These are phyloP conservation scores for Achlya hypogyna DNA, from an alignment of 352 stramenopile species.

Conservation along the genomic window DNA sequence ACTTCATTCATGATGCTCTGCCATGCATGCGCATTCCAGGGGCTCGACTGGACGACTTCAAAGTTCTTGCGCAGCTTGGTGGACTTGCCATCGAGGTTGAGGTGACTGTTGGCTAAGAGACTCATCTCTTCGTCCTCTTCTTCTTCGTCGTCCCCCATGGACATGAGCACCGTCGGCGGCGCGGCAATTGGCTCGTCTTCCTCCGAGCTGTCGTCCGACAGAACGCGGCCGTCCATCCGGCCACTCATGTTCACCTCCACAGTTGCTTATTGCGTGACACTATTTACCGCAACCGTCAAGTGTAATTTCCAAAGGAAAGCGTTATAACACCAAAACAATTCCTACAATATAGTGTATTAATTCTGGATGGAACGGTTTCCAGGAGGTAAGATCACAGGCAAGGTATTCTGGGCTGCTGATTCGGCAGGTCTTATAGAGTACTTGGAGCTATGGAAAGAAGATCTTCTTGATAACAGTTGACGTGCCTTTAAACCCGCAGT, in stretches of 20 bases:
- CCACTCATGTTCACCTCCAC: conserved; percentile 3
- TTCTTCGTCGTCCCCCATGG: conserved; percentile 72
- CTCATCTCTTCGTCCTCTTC: conserved; percentile 61
- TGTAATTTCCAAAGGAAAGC: too few species aligned
- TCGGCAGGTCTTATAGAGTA: too few species aligned
- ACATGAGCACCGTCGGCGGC: conserved; percentile 50
- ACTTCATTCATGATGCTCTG: conserved; percentile 69
- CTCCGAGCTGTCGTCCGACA: conserved; percentile 68
- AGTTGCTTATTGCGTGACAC: not conserved
- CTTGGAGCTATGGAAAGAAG: too few species aligned
- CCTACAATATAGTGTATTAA: too few species aligned
- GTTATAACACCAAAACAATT: too few species aligned
- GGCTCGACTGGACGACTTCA: conserved; percentile 40
- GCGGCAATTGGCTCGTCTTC: conserved; percentile 74
- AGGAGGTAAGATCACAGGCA: too few species aligned
- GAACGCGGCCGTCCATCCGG: conserved; percentile 4
- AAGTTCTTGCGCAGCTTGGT: conserved; percentile 58
- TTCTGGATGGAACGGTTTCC: too few species aligned
- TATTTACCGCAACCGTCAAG: too few species aligned
- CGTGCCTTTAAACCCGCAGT: too few species aligned
- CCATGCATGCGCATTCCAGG: conserved; percentile 73
- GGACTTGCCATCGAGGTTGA: conserved; percentile 24
- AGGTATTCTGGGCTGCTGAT: too few species aligned
- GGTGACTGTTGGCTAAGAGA: conserved; percentile 31
- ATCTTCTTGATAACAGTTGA: too few species aligned